These are phyloP conservation scores for Aspergillus glaucus DNA, from an alignment of 2,329 filamentous ascomycete genomes.

Conservation along the genomic window DNA sequence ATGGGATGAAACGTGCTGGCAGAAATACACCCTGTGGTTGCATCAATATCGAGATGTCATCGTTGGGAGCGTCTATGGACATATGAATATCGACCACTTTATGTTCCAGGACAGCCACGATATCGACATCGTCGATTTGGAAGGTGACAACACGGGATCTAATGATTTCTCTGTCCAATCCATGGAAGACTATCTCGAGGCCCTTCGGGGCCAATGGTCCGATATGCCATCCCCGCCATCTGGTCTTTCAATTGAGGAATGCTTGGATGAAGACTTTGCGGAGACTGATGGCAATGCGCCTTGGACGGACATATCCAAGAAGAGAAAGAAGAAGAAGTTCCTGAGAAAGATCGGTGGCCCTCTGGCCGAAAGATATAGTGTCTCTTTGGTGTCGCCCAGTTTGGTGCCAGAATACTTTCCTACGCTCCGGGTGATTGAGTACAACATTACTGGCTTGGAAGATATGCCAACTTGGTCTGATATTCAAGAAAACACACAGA, in stretches of 20 bases:
- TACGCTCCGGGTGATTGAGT: conserved; percentile 82
- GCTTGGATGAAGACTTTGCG: conserved; percentile 5
- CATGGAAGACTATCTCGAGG: conserved; percentile 72
- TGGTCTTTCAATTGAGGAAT: conserved; percentile 6
- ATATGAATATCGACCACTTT: conserved; percentile 99
- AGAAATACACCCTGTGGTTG: conserved; percentile 90
- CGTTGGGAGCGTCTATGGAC: conserved; percentile 71
- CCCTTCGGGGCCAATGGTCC: conserved; percentile 72
- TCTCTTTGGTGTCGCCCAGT: conserved; percentile 76
- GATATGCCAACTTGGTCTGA: conserved; percentile 35
- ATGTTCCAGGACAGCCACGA: conserved; percentile 80
- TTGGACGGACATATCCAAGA: conserved; percentile 32
- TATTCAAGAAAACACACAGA: not conserved
- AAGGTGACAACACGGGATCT: conserved; percentile 11
- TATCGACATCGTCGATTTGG: conserved; percentile 53
- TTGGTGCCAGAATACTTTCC: conserved; percentile 91
- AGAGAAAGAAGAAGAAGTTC: conserved; percentile 46
- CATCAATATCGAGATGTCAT: conserved; percentile 87
- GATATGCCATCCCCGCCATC: conserved; percentile 57
- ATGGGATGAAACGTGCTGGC: conserved; percentile 98
- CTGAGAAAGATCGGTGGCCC: conserved; percentile 67
- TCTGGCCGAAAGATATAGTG: conserved; percentile 77
- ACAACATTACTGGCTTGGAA: conserved; percentile 79
- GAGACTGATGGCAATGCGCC: conserved; percentile 15
- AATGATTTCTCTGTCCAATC: conserved; percentile 56